phyloP scores from a whole-genome alignment of 1,139 yeast genomes.

The Wickerhamiella pararugosa region DNA sequence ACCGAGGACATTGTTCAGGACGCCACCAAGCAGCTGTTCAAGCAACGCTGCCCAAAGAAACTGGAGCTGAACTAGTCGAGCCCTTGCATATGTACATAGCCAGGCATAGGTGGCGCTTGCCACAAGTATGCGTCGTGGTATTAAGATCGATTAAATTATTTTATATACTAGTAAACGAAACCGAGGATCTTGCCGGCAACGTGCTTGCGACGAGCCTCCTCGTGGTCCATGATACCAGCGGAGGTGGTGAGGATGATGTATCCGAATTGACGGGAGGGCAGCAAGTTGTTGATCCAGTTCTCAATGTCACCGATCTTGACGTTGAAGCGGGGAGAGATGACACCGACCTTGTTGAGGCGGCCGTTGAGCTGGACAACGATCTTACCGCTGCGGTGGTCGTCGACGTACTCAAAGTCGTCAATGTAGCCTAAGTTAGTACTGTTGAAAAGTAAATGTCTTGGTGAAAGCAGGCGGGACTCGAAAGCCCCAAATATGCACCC shows the following conservation, averaged over 20 bases:
- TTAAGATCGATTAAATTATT: slow-evolving; percentile 8
- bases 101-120: neutral
- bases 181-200: slow-evolving; percentile 97
- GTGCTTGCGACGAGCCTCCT: slow-evolving; percentile 99
- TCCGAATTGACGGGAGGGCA: slow-evolving; percentile 99
- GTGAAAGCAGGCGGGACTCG: neutral
- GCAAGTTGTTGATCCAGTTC: slow-evolving; percentile 94
- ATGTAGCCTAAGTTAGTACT: slow-evolving; percentile 47
- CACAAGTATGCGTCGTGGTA: neutral
- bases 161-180: slow-evolving; percentile 57
- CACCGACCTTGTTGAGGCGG: slow-evolving; percentile 98
- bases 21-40: slow-evolving; percentile 8
- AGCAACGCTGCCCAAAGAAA: slow-evolving; percentile 5
- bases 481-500: slow-evolving; percentile 1
- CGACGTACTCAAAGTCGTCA: slow-evolving; percentile 97
- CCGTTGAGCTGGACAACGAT: slow-evolving; percentile 94
- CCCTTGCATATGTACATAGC: too few relatives aligned
- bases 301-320: slow-evolving; percentile 86
- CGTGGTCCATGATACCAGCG: slow-evolving; percentile 99
- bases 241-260: slow-evolving; percentile 94
- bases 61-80: too few relatives aligned
- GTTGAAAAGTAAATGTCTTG: slow-evolving; percentile 1
- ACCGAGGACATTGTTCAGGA: slow-evolving; percentile 10
- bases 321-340: slow-evolving; percentile 95
- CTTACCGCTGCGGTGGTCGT: slow-evolving; percentile 98